Evolutionary conservation across 352 stramenopile species (phyloP), one percentile per base, ranked within the genome.

Genomic region (Globisporangium barbulae): DNA sequence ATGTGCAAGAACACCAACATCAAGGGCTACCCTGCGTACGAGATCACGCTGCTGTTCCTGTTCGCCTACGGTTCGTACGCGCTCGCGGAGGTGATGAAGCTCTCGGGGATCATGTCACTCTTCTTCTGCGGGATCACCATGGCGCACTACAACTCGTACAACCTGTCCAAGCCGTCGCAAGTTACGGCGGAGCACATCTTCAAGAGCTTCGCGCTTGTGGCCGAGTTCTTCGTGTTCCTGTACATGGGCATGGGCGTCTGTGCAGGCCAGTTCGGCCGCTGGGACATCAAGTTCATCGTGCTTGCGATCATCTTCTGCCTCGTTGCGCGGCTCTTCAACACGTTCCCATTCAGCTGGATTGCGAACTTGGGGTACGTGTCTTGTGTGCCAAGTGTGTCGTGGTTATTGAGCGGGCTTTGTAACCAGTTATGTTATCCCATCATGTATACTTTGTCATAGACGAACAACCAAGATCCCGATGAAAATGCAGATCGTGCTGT

Each of bases 401-500:
- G 6, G 8, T 30, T 2, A 15, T 19, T 25, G 1, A n/a, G 50
- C 2, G 0, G 7, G 30, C 6, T 2, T 30, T 5, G 17, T 41
- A 9, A 47, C 13, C 4, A 25, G 39, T 21, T 21, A 28, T 28
- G 25, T 1, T 28, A 28, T 28, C 25, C 25, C 25, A 28, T 2
- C 25, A 28, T 71, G 50, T 61, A 17, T 28, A 7, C n/a, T 4
- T 55, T 19, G 6, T 50, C 22, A 12, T 9, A 91, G 81, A 35
- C 75, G 79, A 10, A 75, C 67, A 31, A 82, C 74, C 10, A 89
- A 88, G 58, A 89, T 95, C 33, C 76, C 88, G 1, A 69, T 78
- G 21, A 87, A 96, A 68, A 98, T 98, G 94, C 93, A 98, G 77
- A 76, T 92, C 1, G 83, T 90, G 28, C 68, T 98, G 30, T 98